phyloP scores from a whole-genome alignment of 2,329 filamentous ascomycete species.

The Fusarium lyarnte region DNA sequence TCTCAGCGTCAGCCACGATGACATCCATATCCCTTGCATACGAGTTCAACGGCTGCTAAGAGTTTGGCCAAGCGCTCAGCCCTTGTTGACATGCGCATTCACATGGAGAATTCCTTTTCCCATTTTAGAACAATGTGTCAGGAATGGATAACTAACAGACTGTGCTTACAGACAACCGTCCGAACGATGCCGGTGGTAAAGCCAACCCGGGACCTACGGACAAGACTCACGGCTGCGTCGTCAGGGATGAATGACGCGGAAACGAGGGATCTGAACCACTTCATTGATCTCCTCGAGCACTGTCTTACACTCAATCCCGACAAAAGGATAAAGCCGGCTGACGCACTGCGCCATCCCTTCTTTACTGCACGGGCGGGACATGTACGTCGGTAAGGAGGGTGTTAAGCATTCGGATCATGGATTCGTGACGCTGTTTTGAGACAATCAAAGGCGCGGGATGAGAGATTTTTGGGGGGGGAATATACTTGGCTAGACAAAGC shows the following conservation, averaged over 20 bases:
- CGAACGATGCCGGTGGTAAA: slow-evolving; percentile 76
- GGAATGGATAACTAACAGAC: slow-evolving; percentile 33
- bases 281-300: slow-evolving; percentile 87
- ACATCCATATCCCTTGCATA: slow-evolving; percentile 37
- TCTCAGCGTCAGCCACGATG: slow-evolving; percentile 31
- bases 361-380: slow-evolving; percentile 61
- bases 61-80: slow-evolving; percentile 23
- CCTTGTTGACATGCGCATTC: slow-evolving; percentile 20
- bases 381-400: slow-evolving; percentile 35
- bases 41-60: slow-evolving; percentile 26
- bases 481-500: slow-evolving; percentile 26
- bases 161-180: slow-evolving; percentile 65
- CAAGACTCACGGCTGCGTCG: slow-evolving; percentile 78
- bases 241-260: slow-evolving; percentile 79
- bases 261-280: slow-evolving; percentile 79
- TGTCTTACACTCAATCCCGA: slow-evolving; percentile 92
- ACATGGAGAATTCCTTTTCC: slow-evolving; percentile 7
- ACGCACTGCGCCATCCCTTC: slow-evolving; percentile 91
- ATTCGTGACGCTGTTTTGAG: slow-evolving; percentile 19
- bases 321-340: slow-evolving; percentile 85
- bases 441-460: slow-evolving; percentile 4
- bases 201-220: slow-evolving; percentile 83
- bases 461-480: not conserved
- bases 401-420: slow-evolving; percentile 2
- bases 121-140: slow-evolving; percentile 23